These are phyloP conservation scores for Cercospora sp. DNA, from an alignment of 2,329 filamentous ascomycete species.

Conservation along the genomic window DNA sequence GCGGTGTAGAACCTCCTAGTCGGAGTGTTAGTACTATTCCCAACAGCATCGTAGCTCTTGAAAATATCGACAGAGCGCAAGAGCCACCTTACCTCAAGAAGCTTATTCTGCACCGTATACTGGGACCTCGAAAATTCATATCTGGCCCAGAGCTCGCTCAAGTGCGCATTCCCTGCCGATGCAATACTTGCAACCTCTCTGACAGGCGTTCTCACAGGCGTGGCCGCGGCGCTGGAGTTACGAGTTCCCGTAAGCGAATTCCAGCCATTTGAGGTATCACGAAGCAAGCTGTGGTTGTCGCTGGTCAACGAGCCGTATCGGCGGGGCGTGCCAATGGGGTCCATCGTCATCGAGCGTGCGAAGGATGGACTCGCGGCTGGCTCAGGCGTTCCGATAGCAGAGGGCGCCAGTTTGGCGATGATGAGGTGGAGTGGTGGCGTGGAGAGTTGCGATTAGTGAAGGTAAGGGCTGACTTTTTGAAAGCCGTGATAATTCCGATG, in stretches of 20 bases:
- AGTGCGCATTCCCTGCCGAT: slow-evolving; percentile 1
- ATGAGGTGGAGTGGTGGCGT: slow-evolving; percentile 9
- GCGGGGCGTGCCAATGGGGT: slow-evolving; percentile 29
- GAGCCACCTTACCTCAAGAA: slow-evolving; percentile 34
- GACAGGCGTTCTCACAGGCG: slow-evolving; percentile 10
- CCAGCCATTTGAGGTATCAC: slow-evolving; percentile 13
- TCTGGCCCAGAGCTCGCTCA: slow-evolving; percentile 14
- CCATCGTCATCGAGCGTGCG: slow-evolving; percentile 16
- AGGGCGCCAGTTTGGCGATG: slow-evolving; percentile 16
- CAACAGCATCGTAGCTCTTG: background rate
- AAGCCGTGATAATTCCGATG: slow-evolving; percentile 5
- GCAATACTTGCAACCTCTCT: slow-evolving; percentile 8
- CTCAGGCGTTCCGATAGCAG: slow-evolving; percentile 19
- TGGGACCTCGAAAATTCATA: slow-evolving; percentile 9
- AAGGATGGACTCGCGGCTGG: slow-evolving; percentile 17
- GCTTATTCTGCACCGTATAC: slow-evolving; percentile 36
- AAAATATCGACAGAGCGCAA: background rate
- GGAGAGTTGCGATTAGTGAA: slow-evolving; percentile 10
- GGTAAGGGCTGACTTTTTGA: slow-evolving; percentile 4
- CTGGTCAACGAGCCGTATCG: slow-evolving; percentile 20
- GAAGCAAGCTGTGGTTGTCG: slow-evolving; percentile 11
- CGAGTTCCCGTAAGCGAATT: slow-evolving; percentile 10
- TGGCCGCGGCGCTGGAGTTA: slow-evolving; percentile 13
- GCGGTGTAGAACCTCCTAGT: slow-evolving; percentile 37
- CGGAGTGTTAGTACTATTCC: background rate